Evolutionary conservation across 345 rosid species (phyloP).

Genomic region (Abelmoschus esculentus): DNA sequence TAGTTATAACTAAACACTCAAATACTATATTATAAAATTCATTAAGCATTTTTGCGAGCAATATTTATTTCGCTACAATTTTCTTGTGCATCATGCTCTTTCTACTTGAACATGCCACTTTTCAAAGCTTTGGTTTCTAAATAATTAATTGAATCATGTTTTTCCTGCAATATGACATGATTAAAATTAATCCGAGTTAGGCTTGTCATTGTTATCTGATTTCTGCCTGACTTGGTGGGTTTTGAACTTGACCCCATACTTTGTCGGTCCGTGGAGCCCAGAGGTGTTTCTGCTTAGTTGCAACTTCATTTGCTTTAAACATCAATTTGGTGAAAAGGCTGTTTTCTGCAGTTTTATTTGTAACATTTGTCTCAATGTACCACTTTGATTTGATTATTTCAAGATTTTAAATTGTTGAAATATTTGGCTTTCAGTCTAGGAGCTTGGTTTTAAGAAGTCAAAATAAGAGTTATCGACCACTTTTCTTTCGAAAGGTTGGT

Average conservation of each 20-base stretch:
- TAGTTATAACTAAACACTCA: not conserved
- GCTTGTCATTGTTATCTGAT: not conserved
- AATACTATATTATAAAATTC: not conserved
- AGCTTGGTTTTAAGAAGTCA: constrained; percentile 75
- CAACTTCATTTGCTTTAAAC: not conserved
- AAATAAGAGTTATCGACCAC: constrained; percentile 74
- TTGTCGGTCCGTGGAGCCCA: not conserved
- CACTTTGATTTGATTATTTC: not conserved
- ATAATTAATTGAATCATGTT: not conserved
- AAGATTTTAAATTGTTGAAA: constrained; percentile 7
- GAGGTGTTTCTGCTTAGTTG: not conserved
- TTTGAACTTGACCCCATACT: not conserved
- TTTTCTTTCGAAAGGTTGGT: constrained; percentile 86
- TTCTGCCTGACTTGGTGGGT: too few relatives aligned
- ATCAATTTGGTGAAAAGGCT: not conserved
- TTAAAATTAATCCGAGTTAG: not conserved
- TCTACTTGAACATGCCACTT: not conserved
- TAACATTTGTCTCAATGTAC: not conserved
- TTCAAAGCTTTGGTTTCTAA: not conserved
- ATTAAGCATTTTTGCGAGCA: not conserved
- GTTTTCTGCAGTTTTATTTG: not conserved
- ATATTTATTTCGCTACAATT: not conserved
- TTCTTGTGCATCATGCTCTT: not conserved
- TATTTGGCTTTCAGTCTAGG: constrained; percentile 57
- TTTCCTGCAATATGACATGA: not conserved